A percentile compares a stretch with the other conserved stretches of the same genome.
Evolutionary conservation across 306 rosid genomes (phyloP).

Genomic region (Castanospermum australe): DNA sequence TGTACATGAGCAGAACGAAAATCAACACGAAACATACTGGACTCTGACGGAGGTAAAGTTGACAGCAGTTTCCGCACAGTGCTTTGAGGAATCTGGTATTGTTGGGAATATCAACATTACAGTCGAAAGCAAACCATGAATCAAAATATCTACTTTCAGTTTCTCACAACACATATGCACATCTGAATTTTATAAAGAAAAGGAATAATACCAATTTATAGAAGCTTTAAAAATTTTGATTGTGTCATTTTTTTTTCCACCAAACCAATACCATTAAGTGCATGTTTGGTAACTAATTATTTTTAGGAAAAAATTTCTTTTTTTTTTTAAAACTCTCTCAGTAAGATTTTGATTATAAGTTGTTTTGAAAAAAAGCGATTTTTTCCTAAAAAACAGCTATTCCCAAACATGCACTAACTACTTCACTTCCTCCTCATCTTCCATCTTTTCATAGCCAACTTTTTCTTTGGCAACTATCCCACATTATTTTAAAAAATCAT

Average conservation of each 20-base stretch:
- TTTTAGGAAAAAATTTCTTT: too few relatives aligned
- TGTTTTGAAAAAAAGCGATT: too few relatives aligned
- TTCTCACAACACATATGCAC: not conserved
- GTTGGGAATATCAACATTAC: constrained; percentile 24
- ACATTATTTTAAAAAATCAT: not conserved
- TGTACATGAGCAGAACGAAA: constrained; percentile 86
- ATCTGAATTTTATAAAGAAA: not conserved
- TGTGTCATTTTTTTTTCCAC: constrained; percentile 9
- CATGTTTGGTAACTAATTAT: too few relatives aligned
- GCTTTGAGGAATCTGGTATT: constrained; percentile 73
- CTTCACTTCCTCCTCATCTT: not conserved
- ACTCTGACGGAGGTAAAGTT: constrained; percentile 79
- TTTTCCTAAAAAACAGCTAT: too few relatives aligned
- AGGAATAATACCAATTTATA: not conserved
- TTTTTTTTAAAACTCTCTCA: too few relatives aligned
- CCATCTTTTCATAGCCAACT: not conserved
- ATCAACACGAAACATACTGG: constrained; percentile 82
- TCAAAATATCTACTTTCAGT: not conserved
- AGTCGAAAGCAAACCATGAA: constrained; percentile 18
- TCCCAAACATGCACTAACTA: too few relatives aligned
- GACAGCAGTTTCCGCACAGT: constrained; percentile 72
- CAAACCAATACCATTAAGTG: constrained; percentile 10
- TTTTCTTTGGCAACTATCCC: not conserved
- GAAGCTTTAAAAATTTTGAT: not conserved
- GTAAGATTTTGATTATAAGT: too few relatives aligned